Percentiles rank a stretch among this genome's conserved stretches.
These are phyloP conservation scores for Shiraia bambusicola DNA, from an alignment of 2,329 filamentous ascomycete species.

Conservation along the genomic window DNA sequence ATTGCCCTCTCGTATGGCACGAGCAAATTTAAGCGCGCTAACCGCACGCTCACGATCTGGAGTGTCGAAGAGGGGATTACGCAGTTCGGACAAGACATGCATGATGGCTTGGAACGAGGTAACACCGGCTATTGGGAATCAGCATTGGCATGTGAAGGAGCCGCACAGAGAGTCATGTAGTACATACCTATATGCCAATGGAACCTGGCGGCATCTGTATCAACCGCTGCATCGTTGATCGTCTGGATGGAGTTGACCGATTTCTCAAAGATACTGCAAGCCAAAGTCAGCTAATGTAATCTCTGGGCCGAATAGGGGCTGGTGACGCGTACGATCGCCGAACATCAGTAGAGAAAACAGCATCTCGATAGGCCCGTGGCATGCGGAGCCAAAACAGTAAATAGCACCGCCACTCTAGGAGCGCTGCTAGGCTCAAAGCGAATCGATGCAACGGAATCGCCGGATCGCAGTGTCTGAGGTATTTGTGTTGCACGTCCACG, in stretches of 20 bases:
- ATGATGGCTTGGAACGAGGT: slow-evolving; percentile 43
- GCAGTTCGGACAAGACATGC: slow-evolving; percentile 44
- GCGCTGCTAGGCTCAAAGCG: slow-evolving; percentile 31
- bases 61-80: slow-evolving; percentile 39
- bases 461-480: slow-evolving; percentile 33
- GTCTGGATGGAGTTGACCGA: slow-evolving; percentile 43
- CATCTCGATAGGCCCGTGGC: slow-evolving; percentile 40
- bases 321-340: slow-evolving; percentile 34
- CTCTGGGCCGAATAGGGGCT: background rate
- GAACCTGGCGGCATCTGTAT: slow-evolving; percentile 40
- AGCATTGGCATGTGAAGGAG: slow-evolving; percentile 1
- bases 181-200: slow-evolving; percentile 42
- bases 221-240: slow-evolving; percentile 37
- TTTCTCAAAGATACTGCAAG: slow-evolving; percentile 40
- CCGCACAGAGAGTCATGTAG: too few relatives aligned
- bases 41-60: slow-evolving; percentile 41
- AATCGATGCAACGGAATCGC: slow-evolving; percentile 37
- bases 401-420: slow-evolving; percentile 43
- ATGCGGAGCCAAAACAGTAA: slow-evolving; percentile 44
- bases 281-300: slow-evolving; percentile 1
- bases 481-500: slow-evolving; percentile 36
- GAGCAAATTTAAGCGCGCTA: slow-evolving; percentile 35
- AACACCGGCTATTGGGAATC: slow-evolving; percentile 27
- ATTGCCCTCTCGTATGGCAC: slow-evolving; percentile 37
- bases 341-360: slow-evolving; percentile 39